Conservation (phyloP, 768 basidiomycete genomes). For the Galerina marginata region DNA sequence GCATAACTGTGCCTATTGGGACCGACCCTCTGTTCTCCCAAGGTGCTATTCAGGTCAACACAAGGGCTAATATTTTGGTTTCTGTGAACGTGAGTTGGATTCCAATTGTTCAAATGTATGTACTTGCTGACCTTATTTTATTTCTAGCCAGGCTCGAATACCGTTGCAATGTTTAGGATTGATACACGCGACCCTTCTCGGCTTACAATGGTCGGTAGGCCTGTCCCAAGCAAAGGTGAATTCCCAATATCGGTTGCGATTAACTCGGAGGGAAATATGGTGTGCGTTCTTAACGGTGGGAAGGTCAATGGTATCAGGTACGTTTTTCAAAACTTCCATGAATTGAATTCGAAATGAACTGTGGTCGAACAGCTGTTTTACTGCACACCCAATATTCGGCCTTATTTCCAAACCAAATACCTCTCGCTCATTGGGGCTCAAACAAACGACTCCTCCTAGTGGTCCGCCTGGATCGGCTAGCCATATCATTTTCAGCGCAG, state of each 20-base stretch:
- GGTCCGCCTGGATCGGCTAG: neutral
- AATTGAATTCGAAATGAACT: too few species aligned
- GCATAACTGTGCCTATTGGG: neutral
- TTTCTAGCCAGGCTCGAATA: neutral
- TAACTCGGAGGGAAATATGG: neutral
- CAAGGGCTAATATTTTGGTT: neutral
- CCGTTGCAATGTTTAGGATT: neutral
- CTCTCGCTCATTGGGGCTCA: neutral
- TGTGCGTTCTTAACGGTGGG: conserved; percentile 1
- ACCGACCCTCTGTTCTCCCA: conserved; percentile 1
- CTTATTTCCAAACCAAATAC: neutral
- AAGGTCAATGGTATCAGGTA: conserved; percentile 3
- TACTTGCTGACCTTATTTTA: too few species aligned
- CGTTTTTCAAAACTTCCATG: neutral
- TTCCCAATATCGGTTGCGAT: conserved; percentile 1
- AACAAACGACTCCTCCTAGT: neutral
- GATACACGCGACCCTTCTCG: neutral
- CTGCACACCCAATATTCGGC: neutral
- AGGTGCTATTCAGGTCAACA: neutral
- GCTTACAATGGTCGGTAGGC: neutral
- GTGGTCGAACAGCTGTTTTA: neutral
- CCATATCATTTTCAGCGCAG: neutral
- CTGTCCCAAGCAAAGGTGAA: neutral
- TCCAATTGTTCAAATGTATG: too few species aligned
- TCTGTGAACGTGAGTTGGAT: neutral